Base-by-base conservation (phyloP, 2,329 filamentous ascomycete species). In the Aspergillus sp. region DNA sequence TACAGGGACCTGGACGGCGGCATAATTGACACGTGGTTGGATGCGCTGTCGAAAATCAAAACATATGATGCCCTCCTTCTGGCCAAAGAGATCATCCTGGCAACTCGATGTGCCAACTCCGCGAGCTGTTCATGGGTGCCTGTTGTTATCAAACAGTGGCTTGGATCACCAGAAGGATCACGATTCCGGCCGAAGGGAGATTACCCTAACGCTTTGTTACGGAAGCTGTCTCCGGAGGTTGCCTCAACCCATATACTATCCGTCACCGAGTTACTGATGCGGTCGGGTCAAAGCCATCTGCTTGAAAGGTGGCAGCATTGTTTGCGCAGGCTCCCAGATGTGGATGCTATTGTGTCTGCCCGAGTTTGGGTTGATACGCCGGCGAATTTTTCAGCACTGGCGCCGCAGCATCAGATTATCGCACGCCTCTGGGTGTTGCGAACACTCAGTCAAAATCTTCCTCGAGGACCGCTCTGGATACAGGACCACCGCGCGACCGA, bases 381-480 rank as follows among this genome's bases (percentile, higher is more conserved):
- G 17, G 16, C 19, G 6, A 30, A 33, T 38, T 36, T 40, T 14
- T 14, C 26, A 40, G 26, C 13, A 20, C n/a, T 60, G 3, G 49
- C 61, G 17, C 49, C 52, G 5, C 59, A 59, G n/a, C 59, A 66
- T n/a, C 62, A 60, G 20, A 63, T 72, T 5, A 49, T 71, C 13
- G 30, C 69, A 22, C 68, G 70, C 20, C 49, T 73, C 11, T 73
- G 70, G 70, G 48, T 56, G 24, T 54, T 72, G 47, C 64, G 63
- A 26, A 59, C 59, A 0, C 52, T 73, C 35, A 62, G 58, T 41
- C 58, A 56, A 35, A 52, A 59, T 7, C 51, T 62, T n/a, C 45
- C 55, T 33, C 50, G 53, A 24, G 59, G 57, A 16, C 55, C 60
- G 16, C 51, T 60, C 49, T 61, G 64, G 52, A 57, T 52, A 26